Percentiles rank a stretch among this genome's conserved stretches.
phyloP scores from a whole-genome alignment of 805 yeast species.

The Lipomyces yamadae region DNA sequence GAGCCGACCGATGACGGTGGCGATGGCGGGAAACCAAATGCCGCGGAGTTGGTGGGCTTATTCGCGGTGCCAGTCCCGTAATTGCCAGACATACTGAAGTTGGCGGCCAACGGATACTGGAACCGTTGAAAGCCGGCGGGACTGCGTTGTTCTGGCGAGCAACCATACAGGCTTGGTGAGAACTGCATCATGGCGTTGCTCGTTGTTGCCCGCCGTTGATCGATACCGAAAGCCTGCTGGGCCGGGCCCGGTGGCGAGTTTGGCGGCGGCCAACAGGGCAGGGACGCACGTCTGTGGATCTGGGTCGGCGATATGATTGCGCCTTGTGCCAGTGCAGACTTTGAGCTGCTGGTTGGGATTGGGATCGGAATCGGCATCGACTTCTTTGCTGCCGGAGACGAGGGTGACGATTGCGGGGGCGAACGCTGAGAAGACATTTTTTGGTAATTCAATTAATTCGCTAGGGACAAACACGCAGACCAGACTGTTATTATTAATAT shows the following conservation, averaged over 20 bases:
- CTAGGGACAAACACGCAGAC: not conserved
- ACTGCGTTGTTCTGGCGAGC: slow-evolving; percentile 26
- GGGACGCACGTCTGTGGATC: slow-evolving; percentile 24
- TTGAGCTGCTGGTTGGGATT: slow-evolving; percentile 21
- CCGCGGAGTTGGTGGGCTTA: not conserved
- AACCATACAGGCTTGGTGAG: slow-evolving; percentile 28
- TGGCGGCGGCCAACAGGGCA: slow-evolving; percentile 21
- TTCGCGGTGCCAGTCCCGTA: not conserved
- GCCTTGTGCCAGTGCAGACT: slow-evolving; percentile 21
- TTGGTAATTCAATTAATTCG: not conserved
- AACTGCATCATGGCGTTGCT: slow-evolving; percentile 10
- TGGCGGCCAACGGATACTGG: not conserved
- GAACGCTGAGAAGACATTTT: slow-evolving; percentile 7
- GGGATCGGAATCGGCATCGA: slow-evolving; percentile 29
- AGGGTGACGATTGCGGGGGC: slow-evolving; percentile 9
- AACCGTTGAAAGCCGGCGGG: slow-evolving; percentile 20
- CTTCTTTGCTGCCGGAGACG: not conserved
- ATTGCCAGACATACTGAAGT: not conserved
- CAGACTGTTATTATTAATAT: no score
- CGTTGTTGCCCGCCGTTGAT: slow-evolving; percentile 12
- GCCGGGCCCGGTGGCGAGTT: not conserved
- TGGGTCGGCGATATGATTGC: slow-evolving; percentile 32
- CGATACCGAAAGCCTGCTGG: not conserved
- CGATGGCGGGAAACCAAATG: not conserved
- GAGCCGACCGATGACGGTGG: slow-evolving; percentile 8